Percentiles rank a stretch among this genome's conserved stretches.
Conservation (phyloP, 2,329 filamentous ascomycete genomes). For the Elsinoe perseae region DNA sequence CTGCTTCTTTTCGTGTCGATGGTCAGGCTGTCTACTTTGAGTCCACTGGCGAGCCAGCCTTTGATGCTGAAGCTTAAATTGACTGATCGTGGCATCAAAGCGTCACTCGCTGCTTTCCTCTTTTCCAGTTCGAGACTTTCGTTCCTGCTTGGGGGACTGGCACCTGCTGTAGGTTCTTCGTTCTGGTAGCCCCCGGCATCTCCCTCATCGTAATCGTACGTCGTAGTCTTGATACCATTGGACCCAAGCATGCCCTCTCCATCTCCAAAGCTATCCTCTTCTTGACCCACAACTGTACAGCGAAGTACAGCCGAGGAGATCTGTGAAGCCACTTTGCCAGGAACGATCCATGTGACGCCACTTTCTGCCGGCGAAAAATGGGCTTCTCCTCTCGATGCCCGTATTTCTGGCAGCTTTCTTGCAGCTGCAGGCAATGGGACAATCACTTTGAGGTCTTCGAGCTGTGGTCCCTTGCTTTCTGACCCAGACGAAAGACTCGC, state of each 20-base stretch:
- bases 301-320: slow-evolving; percentile 50
- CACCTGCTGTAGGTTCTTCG: neutral
- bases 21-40: slow-evolving; percentile 55
- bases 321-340: slow-evolving; percentile 61
- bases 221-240: slow-evolving; percentile 37
- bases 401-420: slow-evolving; percentile 73
- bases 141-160: neutral
- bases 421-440: slow-evolving; percentile 65
- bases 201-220: slow-evolving; percentile 34
- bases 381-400: slow-evolving; percentile 74
- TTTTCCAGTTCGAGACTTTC: slow-evolving; percentile 38
- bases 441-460: slow-evolving; percentile 71
- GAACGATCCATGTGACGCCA: slow-evolving; percentile 73
- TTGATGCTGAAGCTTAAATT: slow-evolving; percentile 47
- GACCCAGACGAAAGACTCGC: slow-evolving; percentile 14
- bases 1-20: slow-evolving; percentile 69
- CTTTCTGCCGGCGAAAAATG: slow-evolving; percentile 67
- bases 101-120: slow-evolving; percentile 42
- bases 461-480: slow-evolving; percentile 30
- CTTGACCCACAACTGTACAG: slow-evolving; percentile 67
- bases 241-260: slow-evolving; percentile 31
- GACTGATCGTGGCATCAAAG: slow-evolving; percentile 43
- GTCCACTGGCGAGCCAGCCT: slow-evolving; percentile 57
- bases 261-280: slow-evolving; percentile 36
- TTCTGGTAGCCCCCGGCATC: slow-evolving; percentile 16